Percentiles rank a stretch among this genome's conserved stretches.
Evolutionary conservation across 164 flowering plant species (phyloP).

Genomic region (Brasenia schreberi): DNA sequence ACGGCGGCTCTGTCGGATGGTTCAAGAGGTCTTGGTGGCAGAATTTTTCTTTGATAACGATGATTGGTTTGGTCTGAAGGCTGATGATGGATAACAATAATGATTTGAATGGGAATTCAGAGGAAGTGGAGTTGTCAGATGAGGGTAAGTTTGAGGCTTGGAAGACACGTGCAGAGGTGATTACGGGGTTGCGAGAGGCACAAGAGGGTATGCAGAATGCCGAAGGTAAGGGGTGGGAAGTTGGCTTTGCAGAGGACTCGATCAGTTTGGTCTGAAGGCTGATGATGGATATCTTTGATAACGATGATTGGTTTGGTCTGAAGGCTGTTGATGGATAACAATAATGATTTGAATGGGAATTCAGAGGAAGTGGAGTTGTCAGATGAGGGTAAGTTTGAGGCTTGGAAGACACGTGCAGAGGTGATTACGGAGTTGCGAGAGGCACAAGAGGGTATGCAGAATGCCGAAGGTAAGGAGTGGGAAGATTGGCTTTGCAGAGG

Average conservation of each 20-base stretch:
- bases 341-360: conserved; percentile 15
- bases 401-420: conserved; percentile 94
- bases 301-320: conserved; percentile 80
- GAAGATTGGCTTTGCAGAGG: conserved; percentile 84
- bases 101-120: conserved; percentile 10
- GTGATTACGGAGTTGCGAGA: conserved; percentile 84
- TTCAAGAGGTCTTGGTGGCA: conserved; percentile 74
- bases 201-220: conserved; percentile 66
- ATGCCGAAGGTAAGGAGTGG: conserved; percentile 73
- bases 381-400: conserved; percentile 71
- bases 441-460: conserved; percentile 67
- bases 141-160: conserved; percentile 80
- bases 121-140: conserved; percentile 32
- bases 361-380: conserved; percentile 21
- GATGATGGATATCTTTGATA: no score
- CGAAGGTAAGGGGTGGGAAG: conserved; percentile 84
- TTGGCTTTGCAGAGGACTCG: conserved; percentile 69
- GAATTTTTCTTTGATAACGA: conserved; percentile 70
- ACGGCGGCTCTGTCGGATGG: conserved; percentile 21
- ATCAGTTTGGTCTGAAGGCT: no score
- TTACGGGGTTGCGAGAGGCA: conserved; percentile 79
- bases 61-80: conserved; percentile 75
- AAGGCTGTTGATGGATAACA: conserved; percentile 27
- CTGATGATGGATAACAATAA: conserved; percentile 22
- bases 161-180: conserved; percentile 93